phyloP scores from a whole-genome alignment of 2,329 filamentous ascomycete species.

The Talaromyces sp. region DNA sequence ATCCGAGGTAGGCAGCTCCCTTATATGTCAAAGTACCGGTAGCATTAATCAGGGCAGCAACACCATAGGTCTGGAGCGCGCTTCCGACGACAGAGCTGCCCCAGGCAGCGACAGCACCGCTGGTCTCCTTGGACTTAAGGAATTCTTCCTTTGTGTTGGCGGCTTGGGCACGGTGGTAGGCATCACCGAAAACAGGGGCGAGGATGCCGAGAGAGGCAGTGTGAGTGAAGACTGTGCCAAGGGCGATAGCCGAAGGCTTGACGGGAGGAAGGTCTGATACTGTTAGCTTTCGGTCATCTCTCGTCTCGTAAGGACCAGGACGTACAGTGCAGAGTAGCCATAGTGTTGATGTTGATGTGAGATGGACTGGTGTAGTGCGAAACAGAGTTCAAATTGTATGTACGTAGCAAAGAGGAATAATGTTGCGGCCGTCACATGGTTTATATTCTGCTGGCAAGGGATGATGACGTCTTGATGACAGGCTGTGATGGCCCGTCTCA shows the following conservation, averaged over 20 bases:
- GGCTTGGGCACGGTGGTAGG: constrained; percentile 86
- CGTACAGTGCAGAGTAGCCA: constrained; percentile 19
- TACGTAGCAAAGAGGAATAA: neutral
- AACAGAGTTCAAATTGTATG: neutral
- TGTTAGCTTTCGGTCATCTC: neutral
- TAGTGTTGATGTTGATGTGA: neutral
- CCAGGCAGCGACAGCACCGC: constrained; percentile 81
- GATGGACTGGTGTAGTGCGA: too few species aligned
- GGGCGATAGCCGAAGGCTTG: constrained; percentile 95
- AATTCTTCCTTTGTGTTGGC: constrained; percentile 97
- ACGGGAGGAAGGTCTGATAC: constrained; percentile 70
- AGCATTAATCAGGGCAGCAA: constrained; percentile 87
- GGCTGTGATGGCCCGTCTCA: neutral
- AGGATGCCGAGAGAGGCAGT: constrained; percentile 83
- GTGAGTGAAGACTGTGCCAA: constrained; percentile 96
- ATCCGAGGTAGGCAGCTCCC: constrained; percentile 89
- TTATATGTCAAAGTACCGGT: constrained; percentile 95
- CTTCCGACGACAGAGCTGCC: constrained; percentile 87
- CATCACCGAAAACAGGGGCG: constrained; percentile 85
- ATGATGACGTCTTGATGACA: constrained; percentile 19
- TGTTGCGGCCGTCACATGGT: constrained; percentile 7
- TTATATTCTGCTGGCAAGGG: constrained; percentile 9
- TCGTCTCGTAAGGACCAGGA: neutral
- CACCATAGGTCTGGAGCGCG: constrained; percentile 82
- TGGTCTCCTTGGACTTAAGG: constrained; percentile 86